phyloP scores from a whole-genome alignment of 129 eudicot genomes.

The Flaveria brownii region DNA sequence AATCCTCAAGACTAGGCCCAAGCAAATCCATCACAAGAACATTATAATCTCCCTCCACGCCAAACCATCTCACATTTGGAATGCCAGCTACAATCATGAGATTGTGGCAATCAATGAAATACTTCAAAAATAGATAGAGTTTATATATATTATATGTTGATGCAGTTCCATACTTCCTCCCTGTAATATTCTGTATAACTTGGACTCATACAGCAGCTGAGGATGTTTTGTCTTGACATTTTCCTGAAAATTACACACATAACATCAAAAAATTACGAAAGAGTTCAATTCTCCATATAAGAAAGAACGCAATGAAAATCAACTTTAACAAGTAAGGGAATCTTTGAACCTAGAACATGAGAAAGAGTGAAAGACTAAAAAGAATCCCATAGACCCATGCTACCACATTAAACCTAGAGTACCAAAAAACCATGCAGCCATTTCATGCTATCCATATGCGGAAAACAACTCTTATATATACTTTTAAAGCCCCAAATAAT shows the following conservation, averaged over 20 bases:
- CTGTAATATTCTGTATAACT: constrained; percentile 77
- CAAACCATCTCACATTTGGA: constrained; percentile 90
- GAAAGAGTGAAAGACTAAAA: neutral
- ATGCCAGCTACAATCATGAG: constrained; percentile 65
- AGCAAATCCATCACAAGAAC: constrained; percentile 92
- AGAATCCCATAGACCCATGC: neutral
- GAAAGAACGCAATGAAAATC: too few species aligned
- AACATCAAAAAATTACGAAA: neutral
- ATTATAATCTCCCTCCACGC: constrained; percentile 91
- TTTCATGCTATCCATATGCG: constrained; percentile 3
- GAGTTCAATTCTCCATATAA: too few species aligned
- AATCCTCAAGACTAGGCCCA: constrained; percentile 95
- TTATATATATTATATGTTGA: neutral
- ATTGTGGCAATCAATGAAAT: constrained; percentile 7
- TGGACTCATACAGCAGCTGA: constrained; percentile 85
- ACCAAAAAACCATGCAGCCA: neutral
- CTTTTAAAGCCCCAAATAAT: neutral
- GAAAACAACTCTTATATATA: neutral
- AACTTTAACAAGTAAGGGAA: neutral
- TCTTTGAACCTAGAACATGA: neutral
- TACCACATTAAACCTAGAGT: neutral
- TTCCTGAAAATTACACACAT: constrained; percentile 51
- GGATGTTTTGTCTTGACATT: constrained; percentile 95
- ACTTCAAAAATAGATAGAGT: neutral
- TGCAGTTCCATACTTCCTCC: constrained; percentile 80